Base-by-base conservation (phyloP, 495 filamentous ascomycete species). In the Tuber aestivum region DNA sequence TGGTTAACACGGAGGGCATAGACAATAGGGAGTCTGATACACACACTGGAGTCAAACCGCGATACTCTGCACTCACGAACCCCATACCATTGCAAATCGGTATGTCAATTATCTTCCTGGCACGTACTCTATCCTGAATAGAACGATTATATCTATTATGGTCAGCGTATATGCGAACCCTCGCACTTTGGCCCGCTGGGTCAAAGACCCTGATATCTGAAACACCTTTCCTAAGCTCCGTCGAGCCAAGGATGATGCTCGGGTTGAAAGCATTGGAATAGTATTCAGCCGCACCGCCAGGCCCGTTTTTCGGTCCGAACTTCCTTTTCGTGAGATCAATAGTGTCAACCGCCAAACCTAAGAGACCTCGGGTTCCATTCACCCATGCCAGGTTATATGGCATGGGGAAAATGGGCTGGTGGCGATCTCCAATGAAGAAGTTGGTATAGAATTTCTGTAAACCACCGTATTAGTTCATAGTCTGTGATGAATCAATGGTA, bases 371-470 rank as follows among this genome's bases (percentile, higher is more conserved):
- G 48, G 18, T 48, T 27, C 70, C 70, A 37, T 72, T 48, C 41
- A 35, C 32, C 94, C 94, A 97, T 37, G 87, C 83, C 2, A 97
- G 78, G 0, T 91, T 90, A 82, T 97, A 97, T 16, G 94, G 94
- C 83, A 95, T 91, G 3, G 92, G 92, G 86, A 92, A 97, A 0
- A 89, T 88, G 3, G 90, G 86, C 56, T 88, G 87, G 7, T 85
- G 87, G 83, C 95, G 94, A 70, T 84, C 87, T 8, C 91, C 92
- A 3, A 97, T 85, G 80, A 94, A 94, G 79, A 96, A 90, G 68
- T 95, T 95, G 71, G 89, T 89, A 80, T 96, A 95, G 84, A 97
- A 97, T 80, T 72, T 72, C 56, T 65, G 4, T 12, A 35, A 65
- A 65, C 32, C 56, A 5, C 1, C 12, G 27, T 6, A 65, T 65